These are phyloP conservation scores for Gynostemma pentaphyllum DNA, from an alignment of 306 rosid genomes.

Conservation along the genomic window DNA sequence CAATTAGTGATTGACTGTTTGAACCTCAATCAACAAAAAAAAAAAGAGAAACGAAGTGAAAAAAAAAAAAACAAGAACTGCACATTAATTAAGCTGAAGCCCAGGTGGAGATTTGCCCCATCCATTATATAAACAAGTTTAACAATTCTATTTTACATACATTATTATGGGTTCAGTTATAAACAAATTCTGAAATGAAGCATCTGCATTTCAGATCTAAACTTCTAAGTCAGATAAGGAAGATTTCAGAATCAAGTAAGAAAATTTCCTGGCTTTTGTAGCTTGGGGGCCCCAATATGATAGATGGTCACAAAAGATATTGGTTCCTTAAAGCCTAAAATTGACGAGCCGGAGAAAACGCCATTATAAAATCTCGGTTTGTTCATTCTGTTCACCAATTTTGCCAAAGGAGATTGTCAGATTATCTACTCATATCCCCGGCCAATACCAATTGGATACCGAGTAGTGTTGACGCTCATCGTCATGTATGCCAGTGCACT, in stretches of 20 bases:
- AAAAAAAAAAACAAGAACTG: neutral
- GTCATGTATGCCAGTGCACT: neutral
- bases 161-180: neutral
- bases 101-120: neutral
- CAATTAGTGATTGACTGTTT: neutral
- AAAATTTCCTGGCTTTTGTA: neutral
- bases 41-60: neutral
- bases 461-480: neutral
- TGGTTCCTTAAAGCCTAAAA: neutral
- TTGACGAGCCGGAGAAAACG: neutral
- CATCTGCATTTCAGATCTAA: neutral
- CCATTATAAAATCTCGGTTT: neutral
- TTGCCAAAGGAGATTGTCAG: no score
- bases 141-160: conserved; percentile 1
- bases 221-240: neutral
- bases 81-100: conserved; percentile 3
- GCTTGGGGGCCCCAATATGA: neutral
- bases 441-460: neutral
- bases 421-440: neutral
- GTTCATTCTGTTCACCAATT: neutral
- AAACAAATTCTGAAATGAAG: neutral
- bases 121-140: neutral
- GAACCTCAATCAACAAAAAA: neutral
- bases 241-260: neutral
- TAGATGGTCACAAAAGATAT: neutral